Conservation (phyloP, 1,284 basidiomycete genomes). For the Ceratobasidium sp. region DNA sequence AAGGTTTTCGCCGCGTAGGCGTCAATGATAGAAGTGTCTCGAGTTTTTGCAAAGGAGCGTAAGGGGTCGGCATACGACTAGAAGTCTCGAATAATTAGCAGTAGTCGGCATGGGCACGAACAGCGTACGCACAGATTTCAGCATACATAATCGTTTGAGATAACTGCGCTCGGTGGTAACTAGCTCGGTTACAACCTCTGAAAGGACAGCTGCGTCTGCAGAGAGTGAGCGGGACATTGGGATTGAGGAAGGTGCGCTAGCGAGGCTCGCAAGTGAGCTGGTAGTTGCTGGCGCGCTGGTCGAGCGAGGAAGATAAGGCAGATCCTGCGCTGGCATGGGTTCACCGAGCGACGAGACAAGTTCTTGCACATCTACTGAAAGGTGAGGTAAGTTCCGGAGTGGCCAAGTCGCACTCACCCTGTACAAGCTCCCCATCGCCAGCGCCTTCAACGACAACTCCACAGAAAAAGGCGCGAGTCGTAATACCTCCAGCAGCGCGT, state of each 20-base stretch:
- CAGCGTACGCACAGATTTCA: slow-evolving; percentile 65
- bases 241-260: slow-evolving; percentile 16
- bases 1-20: slow-evolving; percentile 91
- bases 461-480: slow-evolving; percentile 82
- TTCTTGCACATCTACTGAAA: slow-evolving; percentile 76
- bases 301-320: slow-evolving; percentile 37
- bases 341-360: slow-evolving; percentile 80
- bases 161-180: slow-evolving; percentile 83
- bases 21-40: slow-evolving; percentile 88
- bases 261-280: slow-evolving; percentile 21
- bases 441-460: slow-evolving; percentile 84
- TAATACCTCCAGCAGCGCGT: slow-evolving; percentile 54
- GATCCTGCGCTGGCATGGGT: slow-evolving; percentile 45
- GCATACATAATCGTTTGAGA: slow-evolving; percentile 76
- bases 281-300: slow-evolving; percentile 18
- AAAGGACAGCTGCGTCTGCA: slow-evolving; percentile 69
- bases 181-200: slow-evolving; percentile 79
- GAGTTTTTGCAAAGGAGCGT: slow-evolving; percentile 83
- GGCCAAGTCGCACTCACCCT: slow-evolving; percentile 65
- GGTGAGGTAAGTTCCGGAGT: not conserved
- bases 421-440: slow-evolving; percentile 73
- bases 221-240: slow-evolving; percentile 33
- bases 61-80: slow-evolving; percentile 90
- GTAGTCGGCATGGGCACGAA: not conserved
- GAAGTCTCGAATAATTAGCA: slow-evolving; percentile 18